Base-by-base conservation (phyloP, 148 eudicot species). In the Polygonum maritimum region DNA sequence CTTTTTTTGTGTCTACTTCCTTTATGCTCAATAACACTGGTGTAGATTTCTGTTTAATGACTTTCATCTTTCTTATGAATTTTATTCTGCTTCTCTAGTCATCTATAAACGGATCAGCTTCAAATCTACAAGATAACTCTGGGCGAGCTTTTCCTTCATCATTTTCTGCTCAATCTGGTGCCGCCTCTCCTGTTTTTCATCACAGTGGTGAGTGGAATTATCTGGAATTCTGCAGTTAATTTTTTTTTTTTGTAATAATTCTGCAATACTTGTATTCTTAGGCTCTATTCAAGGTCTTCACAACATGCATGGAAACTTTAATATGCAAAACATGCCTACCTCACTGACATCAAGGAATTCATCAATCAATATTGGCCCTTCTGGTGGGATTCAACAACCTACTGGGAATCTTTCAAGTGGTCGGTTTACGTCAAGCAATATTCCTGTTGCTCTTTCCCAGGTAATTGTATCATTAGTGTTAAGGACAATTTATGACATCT, bases 361-460 rank as follows among this genome's bases (percentile, higher is more conserved):
- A 47, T 75, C 95, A 41, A 88, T 92, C 81, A 90, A 86, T 78
- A 91, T 80, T 62, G 84, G 92, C 69, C 91, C 90, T 71, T 91
- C 98, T 71, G 92, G 92, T 81, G 97, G 90, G 69, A 83, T 91
- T 82, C 98, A 91, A 75, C 97, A 94, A 83, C 86, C 89, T n/a
- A 76, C 84, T 48, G 93, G 90, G 38, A 90, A 70, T 80, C 89
- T 94, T 81, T 85, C 93, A 47, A 84, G 92, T 80, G 98, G 95
- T 14, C 87, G 98, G 63, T 94, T 88, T 86, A 81, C 85, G 72
- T 87, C 98, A 78, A 94, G 87, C 77, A 91, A 88, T 80, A 76
- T 93, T 74, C 93, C 97, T 48, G 90, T 80, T 76, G 91, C 81
- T 75, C 84, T 94, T 63, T 91, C 95, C 74, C 97, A 94, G 95